Evolutionary conservation across 495 filamentous ascomycete genomes (phyloP), one percentile per base, ranked within the genome.

Genomic region (Articulospora tetracladia): DNA sequence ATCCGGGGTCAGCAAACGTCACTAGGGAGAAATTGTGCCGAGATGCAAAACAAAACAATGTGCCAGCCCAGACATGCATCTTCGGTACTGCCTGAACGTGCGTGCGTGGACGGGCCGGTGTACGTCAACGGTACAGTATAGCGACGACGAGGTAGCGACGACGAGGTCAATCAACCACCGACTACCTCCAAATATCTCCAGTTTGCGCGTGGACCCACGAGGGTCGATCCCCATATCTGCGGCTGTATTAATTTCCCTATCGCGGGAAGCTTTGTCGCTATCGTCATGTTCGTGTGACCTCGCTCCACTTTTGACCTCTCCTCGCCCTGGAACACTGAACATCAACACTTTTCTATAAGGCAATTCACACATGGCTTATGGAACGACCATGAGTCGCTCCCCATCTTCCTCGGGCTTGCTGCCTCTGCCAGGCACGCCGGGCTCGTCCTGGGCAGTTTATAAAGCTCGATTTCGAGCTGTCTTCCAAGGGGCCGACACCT

Each of bases 351-450:
- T 24, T 26, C 47, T 4, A 7, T 22, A 7, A 6, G 11, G 25
- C 4, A 12, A 25, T 50, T n/a, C 47, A 34, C 54, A 53, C 24
- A 64, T 55, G 27, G 20, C 46, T 26, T 57, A 61, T 22, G 59
- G 53, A 19, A 44, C 51, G 20, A 56, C 26, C 23, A 67, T 67
- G 58, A 59, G 27, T 32, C 57, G 65, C 30, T 76, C 76, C 12
- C 70, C 73, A 1, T 71, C 76, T 17, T 74, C 79, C 17, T 76
- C 76, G 1, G 72, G 76, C 55, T 66, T 87, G 65, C 73, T 92
- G 24, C 86, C 89, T 56, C 77, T 92, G 56, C 89, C 89, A 20
- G 89, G 91, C 17, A 73, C 87, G 44, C 84, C 89, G n/a, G 79
- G 85, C 4, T 86, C 90, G 23, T 87, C 87, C 50, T 91, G 90